phyloP scores from a whole-genome alignment of 1,284 basidiomycete genomes.

The Puccinia hordei region DNA sequence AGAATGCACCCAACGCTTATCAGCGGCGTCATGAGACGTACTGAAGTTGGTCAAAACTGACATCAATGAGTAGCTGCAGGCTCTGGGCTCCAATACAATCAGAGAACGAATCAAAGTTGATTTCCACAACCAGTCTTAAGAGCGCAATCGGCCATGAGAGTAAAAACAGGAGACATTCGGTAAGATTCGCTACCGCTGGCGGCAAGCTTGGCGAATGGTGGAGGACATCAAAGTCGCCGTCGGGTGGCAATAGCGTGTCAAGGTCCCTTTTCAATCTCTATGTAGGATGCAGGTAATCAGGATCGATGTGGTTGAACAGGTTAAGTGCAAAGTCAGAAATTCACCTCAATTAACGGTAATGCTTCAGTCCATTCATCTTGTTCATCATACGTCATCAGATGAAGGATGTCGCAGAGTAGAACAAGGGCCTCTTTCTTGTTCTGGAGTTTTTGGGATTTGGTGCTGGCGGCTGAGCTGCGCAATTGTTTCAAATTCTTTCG shows the following conservation, averaged over 20 bases:
- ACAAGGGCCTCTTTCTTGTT: slow-evolving; percentile 31
- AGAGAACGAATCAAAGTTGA: slow-evolving; percentile 37
- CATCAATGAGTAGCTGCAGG: slow-evolving; percentile 32
- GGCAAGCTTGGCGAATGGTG: slow-evolving; percentile 11
- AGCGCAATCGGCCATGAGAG: slow-evolving; percentile 46
- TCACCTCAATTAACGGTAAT: slow-evolving; percentile 24
- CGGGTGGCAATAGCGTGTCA: background rate
- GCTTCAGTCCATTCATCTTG: slow-evolving; percentile 39
- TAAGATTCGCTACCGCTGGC: slow-evolving; percentile 28
- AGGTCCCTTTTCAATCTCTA: slow-evolving; percentile 20
- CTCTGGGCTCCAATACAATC: slow-evolving; percentile 34
- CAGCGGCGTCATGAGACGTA: background rate
- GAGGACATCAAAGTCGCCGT: background rate
- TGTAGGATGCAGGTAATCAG: background rate
- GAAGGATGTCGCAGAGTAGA: slow-evolving; percentile 14
- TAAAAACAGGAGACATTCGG: slow-evolving; percentile 35
- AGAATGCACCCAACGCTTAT: background rate
- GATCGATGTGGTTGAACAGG: background rate
- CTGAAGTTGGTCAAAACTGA: background rate
- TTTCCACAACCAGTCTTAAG: slow-evolving; percentile 31
- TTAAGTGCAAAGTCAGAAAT: background rate
- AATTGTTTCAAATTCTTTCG: background rate
- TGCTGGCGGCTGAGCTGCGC: background rate
- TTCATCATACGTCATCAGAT: slow-evolving; percentile 48
- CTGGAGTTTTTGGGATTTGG: background rate